A percentile compares a stretch with the other conserved stretches of the same genome.
Conservation (phyloP, 169 alveolate species). For the Fabrea salina region DNA sequence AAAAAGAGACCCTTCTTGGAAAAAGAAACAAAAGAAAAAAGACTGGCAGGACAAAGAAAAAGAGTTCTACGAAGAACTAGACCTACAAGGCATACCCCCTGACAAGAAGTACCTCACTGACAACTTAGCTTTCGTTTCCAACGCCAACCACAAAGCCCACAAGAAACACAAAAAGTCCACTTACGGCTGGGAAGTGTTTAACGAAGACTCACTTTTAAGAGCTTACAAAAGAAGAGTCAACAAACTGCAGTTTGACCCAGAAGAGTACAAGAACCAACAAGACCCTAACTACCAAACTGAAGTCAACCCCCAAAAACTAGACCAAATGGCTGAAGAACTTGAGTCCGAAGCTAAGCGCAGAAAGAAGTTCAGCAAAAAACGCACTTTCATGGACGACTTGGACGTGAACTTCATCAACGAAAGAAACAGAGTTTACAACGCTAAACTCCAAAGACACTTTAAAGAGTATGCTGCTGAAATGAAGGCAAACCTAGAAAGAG, state of each 20-base stretch:
- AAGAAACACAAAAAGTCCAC: slow-evolving; percentile 60
- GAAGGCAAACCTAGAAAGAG: slow-evolving; percentile 80
- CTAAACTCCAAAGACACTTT: slow-evolving; percentile 71
- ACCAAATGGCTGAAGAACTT: slow-evolving; percentile 62
- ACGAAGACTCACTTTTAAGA: slow-evolving; percentile 68
- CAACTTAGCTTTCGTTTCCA: slow-evolving; percentile 29
- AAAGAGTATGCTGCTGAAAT: slow-evolving; percentile 72
- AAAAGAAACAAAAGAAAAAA: slow-evolving; percentile 49
- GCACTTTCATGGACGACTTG: slow-evolving; percentile 67
- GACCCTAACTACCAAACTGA: slow-evolving; percentile 40
- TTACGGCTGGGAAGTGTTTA: slow-evolving; percentile 80
- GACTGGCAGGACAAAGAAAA: slow-evolving; percentile 39
- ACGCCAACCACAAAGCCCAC: slow-evolving; percentile 31
- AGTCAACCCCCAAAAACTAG: slow-evolving; percentile 53
- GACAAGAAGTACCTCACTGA: slow-evolving; percentile 51
- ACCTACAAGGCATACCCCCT: slow-evolving; percentile 52
- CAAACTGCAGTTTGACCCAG: slow-evolving; percentile 57
- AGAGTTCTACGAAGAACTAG: slow-evolving; percentile 33
- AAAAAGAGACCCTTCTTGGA: slow-evolving; percentile 52
- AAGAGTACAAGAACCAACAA: slow-evolving; percentile 37
- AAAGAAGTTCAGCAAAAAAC: slow-evolving; percentile 65
- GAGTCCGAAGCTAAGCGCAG: slow-evolving; percentile 63
- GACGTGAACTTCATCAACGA: slow-evolving; percentile 79
- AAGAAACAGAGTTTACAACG: slow-evolving; percentile 76
- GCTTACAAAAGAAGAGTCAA: slow-evolving; percentile 74